Percentiles rank a stretch among this genome's conserved stretches.
phyloP scores from a whole-genome alignment of 129 eudicot species.

The Centella asiatica region DNA sequence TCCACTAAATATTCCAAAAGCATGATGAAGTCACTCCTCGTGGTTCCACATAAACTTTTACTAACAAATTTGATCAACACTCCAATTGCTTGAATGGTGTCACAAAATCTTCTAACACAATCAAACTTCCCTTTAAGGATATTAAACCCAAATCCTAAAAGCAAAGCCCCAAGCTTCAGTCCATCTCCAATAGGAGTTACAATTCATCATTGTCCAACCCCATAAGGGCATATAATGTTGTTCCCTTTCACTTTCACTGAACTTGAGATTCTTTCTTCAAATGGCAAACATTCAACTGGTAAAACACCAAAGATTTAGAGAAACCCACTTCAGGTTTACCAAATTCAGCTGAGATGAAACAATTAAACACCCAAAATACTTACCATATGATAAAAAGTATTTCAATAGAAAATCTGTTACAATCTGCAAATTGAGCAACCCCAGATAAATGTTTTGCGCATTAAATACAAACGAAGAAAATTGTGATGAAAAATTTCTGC shows the following conservation, averaged over 20 bases:
- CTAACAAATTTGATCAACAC: neutral
- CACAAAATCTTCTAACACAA: neutral
- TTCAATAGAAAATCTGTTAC: neutral
- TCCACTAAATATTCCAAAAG: neutral
- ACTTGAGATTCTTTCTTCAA: neutral
- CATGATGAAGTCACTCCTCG: neutral
- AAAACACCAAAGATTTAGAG: neutral
- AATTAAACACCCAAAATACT: neutral
- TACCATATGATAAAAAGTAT: neutral
- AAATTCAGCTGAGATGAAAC: neutral
- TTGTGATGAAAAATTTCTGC: too few relatives aligned
- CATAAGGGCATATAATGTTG: neutral
- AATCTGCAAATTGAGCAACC: slow-evolving; percentile 1
- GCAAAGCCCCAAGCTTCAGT: neutral
- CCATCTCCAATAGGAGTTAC: neutral
- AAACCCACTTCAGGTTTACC: neutral
- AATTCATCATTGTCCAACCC: slow-evolving; percentile 3
- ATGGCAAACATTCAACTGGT: neutral
- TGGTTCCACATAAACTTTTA: slow-evolving; percentile 1
- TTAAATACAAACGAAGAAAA: too few relatives aligned
- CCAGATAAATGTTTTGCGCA: neutral
- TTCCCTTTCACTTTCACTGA: neutral
- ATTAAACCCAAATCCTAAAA: neutral
- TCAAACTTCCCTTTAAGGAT: neutral
- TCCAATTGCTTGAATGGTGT: neutral